Percentiles rank a stretch among this genome's conserved stretches.
Evolutionary conservation across 768 basidiomycete genomes (phyloP).

Genomic region (Cubamyces sp.): DNA sequence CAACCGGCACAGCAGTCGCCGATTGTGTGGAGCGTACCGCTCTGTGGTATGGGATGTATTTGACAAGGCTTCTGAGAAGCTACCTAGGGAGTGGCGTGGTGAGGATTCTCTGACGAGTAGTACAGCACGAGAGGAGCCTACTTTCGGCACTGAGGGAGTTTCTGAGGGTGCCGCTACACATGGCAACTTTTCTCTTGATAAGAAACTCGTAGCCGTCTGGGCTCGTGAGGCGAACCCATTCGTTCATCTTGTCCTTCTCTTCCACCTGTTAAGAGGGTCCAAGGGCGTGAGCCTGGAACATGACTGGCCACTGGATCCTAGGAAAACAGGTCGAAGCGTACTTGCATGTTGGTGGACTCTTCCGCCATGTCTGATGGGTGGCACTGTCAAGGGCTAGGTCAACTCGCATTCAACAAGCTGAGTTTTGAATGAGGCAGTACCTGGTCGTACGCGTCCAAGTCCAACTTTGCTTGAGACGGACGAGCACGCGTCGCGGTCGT

Average conservation of each 20-base stretch:
- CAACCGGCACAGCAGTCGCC: too few species aligned
- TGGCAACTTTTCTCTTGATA: constrained; percentile 73
- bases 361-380: constrained; percentile 4
- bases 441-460: too few species aligned
- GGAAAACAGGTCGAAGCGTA: constrained; percentile 7
- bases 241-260: constrained; percentile 38
- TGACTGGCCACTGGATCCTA: too few species aligned
- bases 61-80: constrained; percentile 74
- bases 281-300: neutral
- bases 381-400: neutral
- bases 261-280: neutral
- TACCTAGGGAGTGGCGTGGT: constrained; percentile 46
- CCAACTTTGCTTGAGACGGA: too few species aligned
- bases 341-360: constrained; percentile 11
- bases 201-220: constrained; percentile 84
- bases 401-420: too few species aligned
- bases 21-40: constrained; percentile 49
- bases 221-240: constrained; percentile 80
- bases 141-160: constrained; percentile 79
- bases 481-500: neutral
- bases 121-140: constrained; percentile 37
- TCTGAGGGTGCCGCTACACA: constrained; percentile 79
- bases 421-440: too few species aligned
- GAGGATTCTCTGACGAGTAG: constrained; percentile 9
- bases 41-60: constrained; percentile 72